These are phyloP conservation scores for Lodderomyces elongisporus DNA, from an alignment of 1,139 yeast genomes.

Conservation along the genomic window DNA sequence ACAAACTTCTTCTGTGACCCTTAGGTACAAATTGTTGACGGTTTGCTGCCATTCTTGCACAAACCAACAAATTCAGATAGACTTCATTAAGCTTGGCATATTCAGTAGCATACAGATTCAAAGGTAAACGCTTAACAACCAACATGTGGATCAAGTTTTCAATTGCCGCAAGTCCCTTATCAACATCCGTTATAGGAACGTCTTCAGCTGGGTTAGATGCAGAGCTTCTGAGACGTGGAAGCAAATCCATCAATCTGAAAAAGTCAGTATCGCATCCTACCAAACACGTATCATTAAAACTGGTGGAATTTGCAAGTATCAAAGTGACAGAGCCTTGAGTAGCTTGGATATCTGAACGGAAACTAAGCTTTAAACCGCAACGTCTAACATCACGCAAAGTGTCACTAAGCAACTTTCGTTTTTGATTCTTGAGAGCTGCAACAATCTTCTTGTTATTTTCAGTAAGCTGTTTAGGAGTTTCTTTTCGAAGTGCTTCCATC, in stretches of 20 bases:
- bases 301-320: constrained; percentile 51
- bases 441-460: constrained; percentile 73
- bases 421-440: constrained; percentile 73
- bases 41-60: constrained; percentile 14
- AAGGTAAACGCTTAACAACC: constrained; percentile 46
- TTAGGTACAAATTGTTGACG: constrained; percentile 11
- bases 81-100: constrained; percentile 12
- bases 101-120: constrained; percentile 27
- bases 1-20: constrained; percentile 19
- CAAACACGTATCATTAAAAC: constrained; percentile 32
- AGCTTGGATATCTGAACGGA: constrained; percentile 59
- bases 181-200: constrained; percentile 69
- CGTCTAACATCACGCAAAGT: constrained; percentile 67
- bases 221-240: constrained; percentile 73
- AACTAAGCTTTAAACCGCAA: constrained; percentile 67
- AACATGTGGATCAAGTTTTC: constrained; percentile 64
- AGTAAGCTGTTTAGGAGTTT: constrained; percentile 67
- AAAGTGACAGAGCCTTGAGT: constrained; percentile 60
- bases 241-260: constrained; percentile 67
- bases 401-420: constrained; percentile 71
- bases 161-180: constrained; percentile 71
- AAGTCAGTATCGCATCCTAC: constrained; percentile 56
- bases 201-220: constrained; percentile 63
- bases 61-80: constrained; percentile 14
- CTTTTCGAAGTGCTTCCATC: constrained; percentile 60